These are phyloP conservation scores for Debaryomyces tyrocola DNA, from an alignment of 805 yeast species.

Conservation along the genomic window DNA sequence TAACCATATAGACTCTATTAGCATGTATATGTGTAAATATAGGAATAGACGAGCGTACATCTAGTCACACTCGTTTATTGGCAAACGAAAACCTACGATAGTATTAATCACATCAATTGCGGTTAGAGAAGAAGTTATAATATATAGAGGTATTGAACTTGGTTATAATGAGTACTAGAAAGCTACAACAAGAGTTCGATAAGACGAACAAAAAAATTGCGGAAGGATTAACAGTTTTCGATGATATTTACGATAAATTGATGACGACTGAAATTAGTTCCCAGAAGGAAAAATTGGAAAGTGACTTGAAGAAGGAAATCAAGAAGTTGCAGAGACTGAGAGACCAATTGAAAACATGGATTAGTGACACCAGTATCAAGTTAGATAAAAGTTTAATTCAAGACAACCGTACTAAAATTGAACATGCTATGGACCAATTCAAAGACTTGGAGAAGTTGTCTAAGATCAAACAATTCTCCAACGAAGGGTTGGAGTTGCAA, in stretches of 20 bases:
- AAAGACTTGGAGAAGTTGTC: constrained; percentile 90
- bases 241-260: constrained; percentile 81
- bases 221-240: constrained; percentile 88
- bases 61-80: background rate
- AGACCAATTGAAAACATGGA: constrained; percentile 95
- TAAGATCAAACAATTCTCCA: constrained; percentile 91
- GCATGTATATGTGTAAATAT: background rate
- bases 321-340: constrained; percentile 90
- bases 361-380: constrained; percentile 86
- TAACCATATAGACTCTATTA: no score
- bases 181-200: constrained; percentile 75
- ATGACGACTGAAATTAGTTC: constrained; percentile 78
- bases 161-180: constrained; percentile 39
- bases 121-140: background rate
- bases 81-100: no score
- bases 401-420: constrained; percentile 69
- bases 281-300: constrained; percentile 90
- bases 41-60: constrained; percentile 1
- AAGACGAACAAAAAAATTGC: constrained; percentile 86
- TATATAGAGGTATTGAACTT: background rate
- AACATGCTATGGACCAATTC: constrained; percentile 94
- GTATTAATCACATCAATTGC: no score
- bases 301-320: constrained; percentile 90
- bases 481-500: constrained; percentile 83
- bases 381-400: constrained; percentile 49